Conservation (phyloP, 2,329 filamentous ascomycete species). For the Exophiala sp. region DNA sequence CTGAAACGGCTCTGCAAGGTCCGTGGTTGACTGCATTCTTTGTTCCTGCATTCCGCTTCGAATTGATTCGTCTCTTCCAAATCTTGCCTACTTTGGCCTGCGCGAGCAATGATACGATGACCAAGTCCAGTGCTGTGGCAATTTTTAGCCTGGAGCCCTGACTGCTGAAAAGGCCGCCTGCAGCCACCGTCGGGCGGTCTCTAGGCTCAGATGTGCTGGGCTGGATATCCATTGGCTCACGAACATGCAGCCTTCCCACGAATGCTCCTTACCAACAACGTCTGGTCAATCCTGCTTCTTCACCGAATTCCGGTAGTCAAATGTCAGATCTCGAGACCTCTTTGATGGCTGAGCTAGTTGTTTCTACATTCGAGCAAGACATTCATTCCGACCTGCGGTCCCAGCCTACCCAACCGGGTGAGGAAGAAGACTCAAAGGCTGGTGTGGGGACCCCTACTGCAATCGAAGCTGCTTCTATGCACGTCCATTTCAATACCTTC, state of each 20-base stretch:
- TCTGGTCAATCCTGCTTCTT: constrained; percentile 24
- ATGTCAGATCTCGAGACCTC: constrained; percentile 21
- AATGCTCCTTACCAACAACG: constrained; percentile 24
- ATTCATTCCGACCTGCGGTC: constrained; percentile 12
- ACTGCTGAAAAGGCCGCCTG: constrained; percentile 27
- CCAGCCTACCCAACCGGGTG: constrained; percentile 17
- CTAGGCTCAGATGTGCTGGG: constrained; percentile 22
- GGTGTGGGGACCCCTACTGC: constrained; percentile 18
- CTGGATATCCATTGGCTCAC: constrained; percentile 25
- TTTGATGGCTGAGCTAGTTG: constrained; percentile 22
- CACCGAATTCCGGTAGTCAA: constrained; percentile 24
- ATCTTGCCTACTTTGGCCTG: constrained; percentile 12
- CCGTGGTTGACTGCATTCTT: constrained; percentile 21
- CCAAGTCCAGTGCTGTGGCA: constrained; percentile 23
- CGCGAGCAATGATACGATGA: constrained; percentile 17
- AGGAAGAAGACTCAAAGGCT: constrained; percentile 15
- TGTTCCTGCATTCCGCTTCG: constrained; percentile 18
- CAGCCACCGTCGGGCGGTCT: constrained; percentile 26
- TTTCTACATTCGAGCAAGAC: constrained; percentile 25
- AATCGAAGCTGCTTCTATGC: constrained; percentile 14
- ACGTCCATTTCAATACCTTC: constrained; percentile 13
- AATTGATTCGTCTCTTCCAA: constrained; percentile 19
- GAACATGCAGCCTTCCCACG: constrained; percentile 25
- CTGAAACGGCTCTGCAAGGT: constrained; percentile 23
- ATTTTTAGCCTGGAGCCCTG: constrained; percentile 25